Conservation (phyloP, 108 stramenopile genomes). For the Cyclotella kingstonii region DNA sequence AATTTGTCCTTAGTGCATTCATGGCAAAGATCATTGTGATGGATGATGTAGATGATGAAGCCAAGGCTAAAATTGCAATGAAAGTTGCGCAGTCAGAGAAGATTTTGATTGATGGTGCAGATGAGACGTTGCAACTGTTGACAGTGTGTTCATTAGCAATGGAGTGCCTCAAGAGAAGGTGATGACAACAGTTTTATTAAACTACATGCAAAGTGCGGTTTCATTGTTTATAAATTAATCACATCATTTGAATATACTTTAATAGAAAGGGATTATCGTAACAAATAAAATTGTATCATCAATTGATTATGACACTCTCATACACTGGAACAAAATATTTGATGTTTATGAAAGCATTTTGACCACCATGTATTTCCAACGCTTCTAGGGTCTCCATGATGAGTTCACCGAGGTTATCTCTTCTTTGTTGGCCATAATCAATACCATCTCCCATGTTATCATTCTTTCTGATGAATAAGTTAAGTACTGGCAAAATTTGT, state of each 20-base stretch:
- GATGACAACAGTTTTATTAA: slow-evolving; percentile 1
- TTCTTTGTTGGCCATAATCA: slow-evolving; percentile 81
- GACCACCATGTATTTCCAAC: slow-evolving; percentile 81
- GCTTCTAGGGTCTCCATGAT: slow-evolving; percentile 81
- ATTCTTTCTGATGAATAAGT: slow-evolving; percentile 72
- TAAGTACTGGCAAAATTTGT: slow-evolving; percentile 86
- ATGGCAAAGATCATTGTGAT: slow-evolving; percentile 50
- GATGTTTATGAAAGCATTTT: slow-evolving; percentile 89
- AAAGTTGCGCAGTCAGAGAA: slow-evolving; percentile 92
- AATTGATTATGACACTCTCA: slow-evolving; percentile 47
- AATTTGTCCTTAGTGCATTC: slow-evolving; percentile 64
- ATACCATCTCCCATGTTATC: slow-evolving; percentile 83
- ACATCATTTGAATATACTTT: background rate
- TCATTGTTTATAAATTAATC: background rate
- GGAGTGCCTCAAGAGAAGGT: slow-evolving; percentile 49
- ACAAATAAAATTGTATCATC: no score
- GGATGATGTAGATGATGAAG: slow-evolving; percentile 64
- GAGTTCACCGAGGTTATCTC: slow-evolving; percentile 75
- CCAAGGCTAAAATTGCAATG: slow-evolving; percentile 84
- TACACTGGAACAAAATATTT: slow-evolving; percentile 77
- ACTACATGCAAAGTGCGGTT: background rate
- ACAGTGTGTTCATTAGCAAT: slow-evolving; percentile 79
- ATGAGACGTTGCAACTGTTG: slow-evolving; percentile 93
- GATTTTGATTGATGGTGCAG: slow-evolving; percentile 92
- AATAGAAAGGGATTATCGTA: no score